Evolutionary conservation across 164 flowering plant genomes (phyloP).

Genomic region (Akebia trifoliata): DNA sequence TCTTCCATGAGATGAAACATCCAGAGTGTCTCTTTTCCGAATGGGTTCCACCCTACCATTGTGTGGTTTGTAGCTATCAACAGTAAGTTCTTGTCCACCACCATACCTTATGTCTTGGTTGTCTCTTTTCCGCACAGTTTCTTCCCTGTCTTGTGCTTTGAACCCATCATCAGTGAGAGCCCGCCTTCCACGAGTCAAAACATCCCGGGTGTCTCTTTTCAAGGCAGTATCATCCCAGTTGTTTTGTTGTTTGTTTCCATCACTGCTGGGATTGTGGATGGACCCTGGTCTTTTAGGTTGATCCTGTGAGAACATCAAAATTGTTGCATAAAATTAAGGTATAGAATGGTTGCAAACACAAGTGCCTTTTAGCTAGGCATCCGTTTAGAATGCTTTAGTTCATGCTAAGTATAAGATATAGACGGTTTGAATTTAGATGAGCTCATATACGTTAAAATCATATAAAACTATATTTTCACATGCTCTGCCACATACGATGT

Average conservation of each 20-base stretch:
- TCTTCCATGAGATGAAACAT: conserved; percentile 11
- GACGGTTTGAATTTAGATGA: no score
- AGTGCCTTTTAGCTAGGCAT: no score
- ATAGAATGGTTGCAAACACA: not conserved
- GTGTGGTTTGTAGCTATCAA: not conserved
- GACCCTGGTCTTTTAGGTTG: conserved; percentile 15
- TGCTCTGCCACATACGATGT: no score
- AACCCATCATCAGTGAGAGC: not conserved
- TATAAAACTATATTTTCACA: no score
- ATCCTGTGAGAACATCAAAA: conserved; percentile 19
- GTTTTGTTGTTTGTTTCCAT: conserved; percentile 8
- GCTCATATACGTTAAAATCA: no score
- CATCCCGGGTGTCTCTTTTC: conserved; percentile 11
- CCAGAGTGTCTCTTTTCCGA: not conserved
- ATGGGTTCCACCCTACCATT: not conserved
- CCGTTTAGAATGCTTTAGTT: no score
- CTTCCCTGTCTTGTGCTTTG: conserved; percentile 3
- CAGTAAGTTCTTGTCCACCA: conserved; percentile 8
- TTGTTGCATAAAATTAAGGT: not conserved
- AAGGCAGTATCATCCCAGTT: conserved; percentile 13
- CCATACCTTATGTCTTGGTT: conserved; percentile 9
- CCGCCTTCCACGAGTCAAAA: not conserved
- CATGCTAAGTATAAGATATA: no score
- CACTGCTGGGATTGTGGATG: conserved; percentile 8
- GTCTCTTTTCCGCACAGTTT: conserved; percentile 4